phyloP scores from a whole-genome alignment of 2,329 filamentous ascomycete species.

The Trichoderma atroviride region DNA sequence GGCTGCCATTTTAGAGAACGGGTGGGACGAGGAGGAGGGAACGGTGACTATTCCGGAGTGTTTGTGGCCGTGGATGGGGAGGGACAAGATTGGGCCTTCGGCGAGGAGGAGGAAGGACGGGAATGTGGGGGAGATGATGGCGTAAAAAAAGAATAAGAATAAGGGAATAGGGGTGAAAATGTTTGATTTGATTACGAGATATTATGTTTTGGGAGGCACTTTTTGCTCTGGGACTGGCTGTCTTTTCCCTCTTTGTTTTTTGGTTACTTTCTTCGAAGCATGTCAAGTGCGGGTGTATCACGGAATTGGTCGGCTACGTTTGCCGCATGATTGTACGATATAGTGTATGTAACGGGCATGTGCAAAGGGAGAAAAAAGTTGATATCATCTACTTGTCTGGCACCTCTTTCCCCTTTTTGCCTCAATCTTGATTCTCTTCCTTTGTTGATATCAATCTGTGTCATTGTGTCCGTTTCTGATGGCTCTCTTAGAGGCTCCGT shows the following conservation, averaged over 20 bases:
- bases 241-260: not conserved
- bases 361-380: not conserved
- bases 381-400: not conserved
- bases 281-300: not conserved
- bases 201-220: not conserved
- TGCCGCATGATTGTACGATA: not conserved
- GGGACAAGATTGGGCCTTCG: slow-evolving; percentile 60
- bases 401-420: not conserved
- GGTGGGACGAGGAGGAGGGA: slow-evolving; percentile 73
- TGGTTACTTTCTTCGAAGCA: not conserved
- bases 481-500: no score
- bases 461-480: not conserved
- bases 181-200: not conserved
- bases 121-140: slow-evolving; percentile 16
- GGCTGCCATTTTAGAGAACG: slow-evolving; percentile 86
- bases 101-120: slow-evolving; percentile 33
- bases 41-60: slow-evolving; percentile 77
- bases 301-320: not conserved
- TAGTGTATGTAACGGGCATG: not conserved
- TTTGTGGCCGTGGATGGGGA: slow-evolving; percentile 82
- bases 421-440: not conserved
- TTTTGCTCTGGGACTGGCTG: not conserved
- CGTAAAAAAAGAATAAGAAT: not conserved
- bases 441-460: not conserved
- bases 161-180: not conserved